Base-by-base conservation (phyloP, 768 basidiomycete genomes). In the Macrocybe gigantea region DNA sequence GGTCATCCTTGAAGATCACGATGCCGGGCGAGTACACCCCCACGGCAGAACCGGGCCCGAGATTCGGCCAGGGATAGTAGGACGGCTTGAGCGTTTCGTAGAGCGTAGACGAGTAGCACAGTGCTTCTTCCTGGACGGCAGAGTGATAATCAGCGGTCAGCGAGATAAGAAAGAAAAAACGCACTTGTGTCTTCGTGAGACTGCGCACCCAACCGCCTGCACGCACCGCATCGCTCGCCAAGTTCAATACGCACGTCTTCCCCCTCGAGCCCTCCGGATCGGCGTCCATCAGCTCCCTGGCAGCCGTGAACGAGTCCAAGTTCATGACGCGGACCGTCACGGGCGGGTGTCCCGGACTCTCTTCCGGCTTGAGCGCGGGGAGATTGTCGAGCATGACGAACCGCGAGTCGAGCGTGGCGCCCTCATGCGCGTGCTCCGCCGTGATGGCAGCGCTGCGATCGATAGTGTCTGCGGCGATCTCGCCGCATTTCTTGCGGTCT, bases 51-150 rank as follows among this genome's bases (percentile, higher is more conserved):
- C 67, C 68, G 3, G 58, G 60, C 33, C 74, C 74, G 12, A 64
- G 55, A 54, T 76, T 76, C 9, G 70, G 65, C 74, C 74, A 75
- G 7, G 74, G 74, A 46, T 75, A 75, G 49, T 67, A 72, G 6
- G 58, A 56, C 22, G 55, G 54, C 38, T 68, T 67, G 33, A 76
- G 64, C 1, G 73, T 74, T 9, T 49, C 48, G 51, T 69, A 76
- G 5, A 76, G 61, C 5, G 73, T 74, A 3, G 74, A 74, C 7
- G 71, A 69, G 53, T 75, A 76, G 51, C 74, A 76, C 0, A 76
- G 62, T 0, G 73, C 71, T 56, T 75, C 73, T 61, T 74, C 74
- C 71, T 73, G 38, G 8, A 33, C 10, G 6, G 40, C 5, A 33
- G 3, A 43, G 33, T 38, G 12, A 22, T 22, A 22, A 22, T 2